Base-by-base conservation (phyloP, 2,329 filamentous ascomycete species). In the Colletotrichum spinosum region DNA sequence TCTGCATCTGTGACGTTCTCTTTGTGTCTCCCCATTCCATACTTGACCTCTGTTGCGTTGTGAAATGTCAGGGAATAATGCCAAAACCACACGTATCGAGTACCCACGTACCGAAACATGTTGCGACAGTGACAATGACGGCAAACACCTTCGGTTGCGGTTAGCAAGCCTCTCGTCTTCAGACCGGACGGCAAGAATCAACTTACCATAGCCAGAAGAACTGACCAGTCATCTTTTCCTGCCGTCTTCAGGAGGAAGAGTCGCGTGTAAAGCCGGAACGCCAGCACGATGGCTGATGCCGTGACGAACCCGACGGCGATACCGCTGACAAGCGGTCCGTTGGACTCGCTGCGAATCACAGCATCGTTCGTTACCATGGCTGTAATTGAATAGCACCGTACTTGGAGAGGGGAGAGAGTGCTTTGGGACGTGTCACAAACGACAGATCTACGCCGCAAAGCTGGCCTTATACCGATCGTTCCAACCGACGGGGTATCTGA, bases 141-240 rank as follows among this genome's bases (percentile, higher is more conserved):
- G 71, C 64, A 13, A 72, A 59, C 7, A 68, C 17, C 70, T 74
- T 49, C 15, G 7, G 2, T 50, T 13, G 2, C 48, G 5, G 64
- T 70, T 38, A 68, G 48, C 41, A 50, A 25, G 45, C 17, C 11
- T 13, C 34, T 4, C 25, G 25, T 25, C 25, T 25, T 25, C 11
- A 55, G 34, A 9, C 44, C 15, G 17, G 38, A 0, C 2, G 1
- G n/a, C 13, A n/a, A 8, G 9, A 38, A 11, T 53, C 5, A 13
- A 63, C 60, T 37, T 51, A 72, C 72, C 49, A 67, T 65, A 15
- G 73, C 70, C 3, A 69, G 11, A 12, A 70, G 42, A 35, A 74
- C 74, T 10, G 67, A 70, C 70, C 70, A 74, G 67, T 74, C 73
- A 67, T 75, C 73, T 5, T 68, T 68, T n/a, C 73, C 72, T 2